Evolutionary conservation across 2,329 filamentous ascomycete species (phyloP).

Genomic region (Ascochyta rabiei): DNA sequence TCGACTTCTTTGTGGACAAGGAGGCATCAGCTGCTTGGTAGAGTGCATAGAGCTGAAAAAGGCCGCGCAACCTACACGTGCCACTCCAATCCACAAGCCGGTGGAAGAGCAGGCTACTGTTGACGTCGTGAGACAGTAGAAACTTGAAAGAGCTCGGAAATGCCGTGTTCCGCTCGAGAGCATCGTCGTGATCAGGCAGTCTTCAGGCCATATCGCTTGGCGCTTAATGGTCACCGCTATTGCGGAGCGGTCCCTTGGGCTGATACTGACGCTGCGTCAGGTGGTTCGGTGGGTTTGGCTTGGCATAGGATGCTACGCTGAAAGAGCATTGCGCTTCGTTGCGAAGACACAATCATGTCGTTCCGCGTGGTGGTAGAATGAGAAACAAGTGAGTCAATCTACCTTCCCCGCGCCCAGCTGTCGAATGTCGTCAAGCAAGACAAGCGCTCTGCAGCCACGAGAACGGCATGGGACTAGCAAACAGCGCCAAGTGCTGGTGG

Average conservation of each 20-base stretch:
- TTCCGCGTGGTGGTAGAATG: conserved; percentile 1
- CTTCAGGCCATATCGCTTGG: conserved; percentile 35
- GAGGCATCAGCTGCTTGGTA: not conserved
- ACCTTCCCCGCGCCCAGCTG: conserved; percentile 12
- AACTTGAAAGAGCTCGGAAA: conserved; percentile 41
- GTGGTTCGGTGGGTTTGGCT: conserved; percentile 24
- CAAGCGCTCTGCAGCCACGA: conserved; percentile 13
- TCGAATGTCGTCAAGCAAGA: conserved; percentile 5
- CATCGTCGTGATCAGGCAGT: conserved; percentile 38
- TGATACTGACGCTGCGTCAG: conserved; percentile 42
- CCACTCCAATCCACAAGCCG: conserved; percentile 13
- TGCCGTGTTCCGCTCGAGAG: conserved; percentile 38
- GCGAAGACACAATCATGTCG: conserved; percentile 2
- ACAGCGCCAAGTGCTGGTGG: conserved; percentile 3
- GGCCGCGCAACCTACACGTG: conserved; percentile 24
- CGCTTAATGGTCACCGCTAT: conserved; percentile 20
- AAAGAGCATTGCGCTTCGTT: conserved; percentile 21
- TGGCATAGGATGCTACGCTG: conserved; percentile 20
- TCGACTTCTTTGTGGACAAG: not conserved
- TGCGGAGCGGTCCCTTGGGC: conserved; percentile 28
- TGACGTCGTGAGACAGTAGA: conserved; percentile 44
- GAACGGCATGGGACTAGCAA: conserved; percentile 3
- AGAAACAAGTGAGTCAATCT: not conserved
- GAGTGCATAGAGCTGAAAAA: conserved; percentile 5
- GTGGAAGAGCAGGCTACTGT: conserved; percentile 28